Base-by-base conservation (phyloP, 169 alveolate species). In the Plasmodium vivax region DNA sequence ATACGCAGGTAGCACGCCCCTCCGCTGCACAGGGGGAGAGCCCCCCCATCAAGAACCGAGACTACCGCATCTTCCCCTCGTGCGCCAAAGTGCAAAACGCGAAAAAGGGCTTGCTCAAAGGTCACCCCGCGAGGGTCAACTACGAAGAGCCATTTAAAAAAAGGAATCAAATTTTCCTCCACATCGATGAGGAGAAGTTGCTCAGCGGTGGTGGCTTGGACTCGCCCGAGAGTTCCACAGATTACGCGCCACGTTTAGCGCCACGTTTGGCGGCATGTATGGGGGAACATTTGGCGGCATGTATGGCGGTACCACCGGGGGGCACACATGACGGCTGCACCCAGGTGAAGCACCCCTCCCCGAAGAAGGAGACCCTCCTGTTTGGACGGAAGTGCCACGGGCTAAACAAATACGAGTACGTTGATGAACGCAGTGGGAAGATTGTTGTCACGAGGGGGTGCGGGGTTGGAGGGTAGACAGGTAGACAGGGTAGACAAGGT, bases 301-400 rank as follows among this genome's bases (percentile, higher is more conserved):
- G n/a, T n/a, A 79, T 56, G 27, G 9, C 8, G 6, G 34, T 72
- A 58, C 71, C 8, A 3, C 62, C 1, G 14, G 16, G 19, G 43
- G 75, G 14, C 2, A 27, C 72, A 8, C 34, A 43, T 14, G 54
- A 71, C 51, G 45, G 75, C 16, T 41, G 10, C 51, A 51, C 19
- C 12, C 14, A 74, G 1, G 4, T 68, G 16, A 12, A 68, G 6
- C 12, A 30, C 77, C 2, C 77, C 7, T 68, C 38, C n/a, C 1
- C 12, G 7, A 68, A 68, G 27, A 68, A 68, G 82, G 71, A 58
- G 36, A 27, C 27, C 45, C 12, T 79, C 38, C 16, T 88, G 38
- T 88, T 88, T 58, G 45, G 47, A 54, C 79, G 62, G 51, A 88
- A 88, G 32, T 88, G 88, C 16, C 94, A 88, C 47, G 94, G 94